A percentile compares a stretch with the other conserved stretches of the same genome.
These are phyloP conservation scores for Ophiostoma novo-ulmi DNA, from an alignment of 2,329 filamentous ascomycete species.

Conservation along the genomic window DNA sequence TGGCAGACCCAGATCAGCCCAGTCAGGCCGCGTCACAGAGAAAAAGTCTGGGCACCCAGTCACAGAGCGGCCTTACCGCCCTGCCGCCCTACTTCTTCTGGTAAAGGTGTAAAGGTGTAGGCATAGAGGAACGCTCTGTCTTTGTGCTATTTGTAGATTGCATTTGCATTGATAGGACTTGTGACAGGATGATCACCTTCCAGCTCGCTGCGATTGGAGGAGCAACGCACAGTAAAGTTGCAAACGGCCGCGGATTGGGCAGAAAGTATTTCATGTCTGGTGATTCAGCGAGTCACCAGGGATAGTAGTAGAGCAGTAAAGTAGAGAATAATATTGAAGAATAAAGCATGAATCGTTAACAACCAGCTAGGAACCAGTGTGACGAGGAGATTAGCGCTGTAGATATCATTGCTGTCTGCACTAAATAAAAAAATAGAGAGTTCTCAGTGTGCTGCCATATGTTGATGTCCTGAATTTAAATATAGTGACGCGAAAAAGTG, in stretches of 20 bases:
- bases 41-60: neutral
- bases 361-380: neutral
- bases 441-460: too few species aligned
- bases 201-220: constrained; percentile 18
- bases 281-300: neutral
- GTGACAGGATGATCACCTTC: constrained; percentile 3
- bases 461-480: too few species aligned
- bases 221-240: constrained; percentile 2
- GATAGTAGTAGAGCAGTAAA: neutral
- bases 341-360: neutral
- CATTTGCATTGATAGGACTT: neutral
- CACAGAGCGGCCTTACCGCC: constrained; percentile 1
- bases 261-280: neutral
- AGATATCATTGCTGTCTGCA: neutral
- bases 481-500: neutral
- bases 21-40: neutral
- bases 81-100: neutral
- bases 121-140: neutral
- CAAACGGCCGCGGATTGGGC: neutral
- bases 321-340: neutral
- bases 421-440: neutral
- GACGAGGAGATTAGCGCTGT: neutral
- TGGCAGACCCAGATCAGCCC: neutral
- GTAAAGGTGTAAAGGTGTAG: neutral
- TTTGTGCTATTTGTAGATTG: constrained; percentile 5